These are phyloP conservation scores for Citrullus mucosospermus DNA, from an alignment of 306 rosid genomes.

Conservation along the genomic window DNA sequence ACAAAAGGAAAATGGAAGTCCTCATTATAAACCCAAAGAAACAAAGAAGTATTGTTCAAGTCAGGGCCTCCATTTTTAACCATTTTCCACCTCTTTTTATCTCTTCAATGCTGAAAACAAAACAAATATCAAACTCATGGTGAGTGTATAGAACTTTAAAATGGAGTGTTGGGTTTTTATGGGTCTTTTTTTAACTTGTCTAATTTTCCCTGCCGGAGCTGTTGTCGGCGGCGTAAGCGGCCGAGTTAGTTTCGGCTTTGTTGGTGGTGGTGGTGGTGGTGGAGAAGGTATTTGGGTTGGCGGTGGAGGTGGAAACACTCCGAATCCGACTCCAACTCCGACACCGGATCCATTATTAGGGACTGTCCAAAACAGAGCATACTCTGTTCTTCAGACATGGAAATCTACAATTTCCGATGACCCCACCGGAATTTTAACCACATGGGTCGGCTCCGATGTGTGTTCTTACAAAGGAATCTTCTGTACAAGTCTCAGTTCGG, in stretches of 20 bases:
- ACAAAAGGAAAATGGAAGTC: background rate
- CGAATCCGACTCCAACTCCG: slow-evolving; percentile 17
- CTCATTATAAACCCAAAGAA: background rate
- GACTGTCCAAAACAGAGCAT: slow-evolving; percentile 41
- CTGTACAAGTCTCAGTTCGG: slow-evolving; percentile 40
- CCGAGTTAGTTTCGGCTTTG: slow-evolving; percentile 12
- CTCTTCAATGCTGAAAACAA: background rate
- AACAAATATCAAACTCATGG: background rate
- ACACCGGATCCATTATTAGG: slow-evolving; percentile 26
- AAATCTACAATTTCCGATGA: slow-evolving; percentile 80
- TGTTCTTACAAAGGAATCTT: slow-evolving; percentile 88
- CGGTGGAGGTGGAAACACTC: slow-evolving; percentile 41
- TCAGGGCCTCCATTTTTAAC: background rate
- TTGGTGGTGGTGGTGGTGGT: slow-evolving; percentile 11
- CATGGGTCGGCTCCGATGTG: slow-evolving; percentile 71
- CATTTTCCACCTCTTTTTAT: background rate
- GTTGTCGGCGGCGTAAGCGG: background rate
- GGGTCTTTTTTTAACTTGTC: background rate
- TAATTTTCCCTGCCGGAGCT: background rate
- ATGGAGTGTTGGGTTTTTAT: slow-evolving; percentile 43
- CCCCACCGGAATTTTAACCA: slow-evolving; percentile 40
- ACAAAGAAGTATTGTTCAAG: background rate
- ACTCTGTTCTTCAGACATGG: slow-evolving; percentile 79
- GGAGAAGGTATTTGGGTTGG: slow-evolving; percentile 46
- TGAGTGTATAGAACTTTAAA: slow-evolving; percentile 15